Evolutionary conservation across 441 rosid species (phyloP).

Genomic region (Populus hybrid): DNA sequence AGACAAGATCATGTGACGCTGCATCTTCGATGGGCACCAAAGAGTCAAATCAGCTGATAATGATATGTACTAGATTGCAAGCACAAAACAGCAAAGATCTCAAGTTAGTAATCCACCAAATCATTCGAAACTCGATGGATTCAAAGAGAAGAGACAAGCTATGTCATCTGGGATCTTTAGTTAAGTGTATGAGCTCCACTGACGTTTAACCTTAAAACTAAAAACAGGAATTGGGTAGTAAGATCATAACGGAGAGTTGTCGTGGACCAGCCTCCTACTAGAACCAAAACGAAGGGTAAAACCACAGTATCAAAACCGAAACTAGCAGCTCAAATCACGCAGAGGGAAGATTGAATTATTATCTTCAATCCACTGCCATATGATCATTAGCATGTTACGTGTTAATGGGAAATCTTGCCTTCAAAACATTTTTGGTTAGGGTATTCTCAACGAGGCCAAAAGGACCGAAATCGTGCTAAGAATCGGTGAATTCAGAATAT

Average conservation of each 20-base stretch:
- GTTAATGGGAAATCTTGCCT: neutral
- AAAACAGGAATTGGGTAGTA: neutral
- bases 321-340: neutral
- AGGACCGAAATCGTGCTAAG: no score
- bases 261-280: no score
- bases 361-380: neutral
- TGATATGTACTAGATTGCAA: neutral
- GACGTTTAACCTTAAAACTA: neutral
- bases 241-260: neutral
- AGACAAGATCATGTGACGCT: slow-evolving; percentile 34
- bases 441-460: no score
- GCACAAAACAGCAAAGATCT: neutral
- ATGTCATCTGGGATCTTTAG: neutral
- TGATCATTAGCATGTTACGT: neutral
- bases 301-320: neutral
- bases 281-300: neutral
- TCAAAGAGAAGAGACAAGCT: neutral
- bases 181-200: neutral
- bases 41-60: neutral
- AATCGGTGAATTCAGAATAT: no score
- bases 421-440: neutral
- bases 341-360: neutral
- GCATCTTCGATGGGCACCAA: slow-evolving; percentile 9
- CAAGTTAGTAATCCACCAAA: neutral
- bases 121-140: neutral